Evolutionary conservation across 805 yeast species (phyloP).

Genomic region (Wickerhamiella dianesei): DNA sequence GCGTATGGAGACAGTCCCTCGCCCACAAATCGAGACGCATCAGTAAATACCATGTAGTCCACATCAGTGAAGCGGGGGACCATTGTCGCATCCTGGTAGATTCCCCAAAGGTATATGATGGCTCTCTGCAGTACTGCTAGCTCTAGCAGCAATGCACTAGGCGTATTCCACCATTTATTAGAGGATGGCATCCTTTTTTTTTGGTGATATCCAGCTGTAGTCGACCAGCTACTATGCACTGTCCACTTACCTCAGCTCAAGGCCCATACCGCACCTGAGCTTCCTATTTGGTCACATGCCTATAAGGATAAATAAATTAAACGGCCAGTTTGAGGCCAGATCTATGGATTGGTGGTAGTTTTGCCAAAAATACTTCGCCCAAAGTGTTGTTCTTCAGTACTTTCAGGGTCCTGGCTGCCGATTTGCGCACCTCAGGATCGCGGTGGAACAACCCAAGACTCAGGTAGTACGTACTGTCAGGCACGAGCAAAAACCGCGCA

Average conservation of each 20-base stretch:
- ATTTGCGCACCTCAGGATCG: conserved; percentile 17
- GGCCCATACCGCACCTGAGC: too few species aligned
- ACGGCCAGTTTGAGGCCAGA: conserved; percentile 6
- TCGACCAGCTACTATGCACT: neutral
- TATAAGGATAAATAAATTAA: too few species aligned
- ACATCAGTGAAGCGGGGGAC: conserved; percentile 83
- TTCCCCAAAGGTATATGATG: conserved; percentile 61
- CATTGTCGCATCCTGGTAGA: conserved; percentile 72
- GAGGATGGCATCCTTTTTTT: neutral
- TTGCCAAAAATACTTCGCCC: conserved; percentile 19
- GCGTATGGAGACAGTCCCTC: conserved; percentile 56
- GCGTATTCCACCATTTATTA: conserved; percentile 8
- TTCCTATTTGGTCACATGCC: too few species aligned
- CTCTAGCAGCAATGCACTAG: conserved; percentile 14
- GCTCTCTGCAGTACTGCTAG: conserved; percentile 31
- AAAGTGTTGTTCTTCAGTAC: conserved; percentile 21
- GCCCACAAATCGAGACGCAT: conserved; percentile 66
- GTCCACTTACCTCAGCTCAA: too few species aligned
- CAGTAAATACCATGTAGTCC: conserved; percentile 86
- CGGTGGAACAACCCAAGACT: conserved; percentile 24
- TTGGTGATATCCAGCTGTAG: neutral
- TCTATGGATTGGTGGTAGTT: conserved; percentile 10
- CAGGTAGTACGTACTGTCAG: conserved; percentile 20
- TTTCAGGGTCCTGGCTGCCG: conserved; percentile 17
- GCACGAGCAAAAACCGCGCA: conserved; percentile 19